phyloP scores from a whole-genome alignment of 176 grass and related monocot genomes.

The Hsuehochloa calcarea region DNA sequence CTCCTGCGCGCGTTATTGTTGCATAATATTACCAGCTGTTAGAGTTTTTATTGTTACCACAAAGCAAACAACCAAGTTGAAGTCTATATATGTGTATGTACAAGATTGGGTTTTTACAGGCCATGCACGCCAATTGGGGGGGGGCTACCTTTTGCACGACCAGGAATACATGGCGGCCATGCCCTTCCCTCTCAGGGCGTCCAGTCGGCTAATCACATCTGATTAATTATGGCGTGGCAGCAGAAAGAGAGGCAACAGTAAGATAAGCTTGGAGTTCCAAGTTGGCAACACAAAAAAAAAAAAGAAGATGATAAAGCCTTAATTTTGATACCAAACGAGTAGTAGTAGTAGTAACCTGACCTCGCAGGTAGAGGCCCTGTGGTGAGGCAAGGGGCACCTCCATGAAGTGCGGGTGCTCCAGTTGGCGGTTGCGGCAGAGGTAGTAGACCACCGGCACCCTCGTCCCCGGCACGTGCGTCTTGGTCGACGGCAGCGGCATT shows the following conservation, averaged over 20 bases:
- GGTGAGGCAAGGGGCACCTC: slow-evolving; percentile 57
- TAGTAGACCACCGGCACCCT: slow-evolving; percentile 79
- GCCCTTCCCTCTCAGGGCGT: slow-evolving; percentile 64
- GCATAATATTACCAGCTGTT: background rate
- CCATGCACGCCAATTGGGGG: background rate
- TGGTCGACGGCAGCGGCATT: slow-evolving; percentile 20
- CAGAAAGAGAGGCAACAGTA: background rate
- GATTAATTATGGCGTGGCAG: background rate
- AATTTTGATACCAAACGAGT: background rate
- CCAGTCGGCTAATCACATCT: slow-evolving; percentile 78
- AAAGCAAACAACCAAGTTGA: background rate
- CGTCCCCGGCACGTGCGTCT: slow-evolving; percentile 23
- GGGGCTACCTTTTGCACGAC: slow-evolving; percentile 85
- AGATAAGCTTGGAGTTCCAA: background rate
- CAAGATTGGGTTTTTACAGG: background rate
- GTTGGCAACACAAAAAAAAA: background rate
- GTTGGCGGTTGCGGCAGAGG: slow-evolving; percentile 64
- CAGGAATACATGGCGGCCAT: slow-evolving; percentile 85
- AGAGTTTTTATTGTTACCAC: background rate
- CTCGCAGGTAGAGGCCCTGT: slow-evolving; percentile 69
- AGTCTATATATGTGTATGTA: too few species aligned
- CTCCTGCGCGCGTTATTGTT: slow-evolving; percentile 34
- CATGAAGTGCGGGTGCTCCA: slow-evolving; percentile 93
- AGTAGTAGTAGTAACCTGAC: too few species aligned
- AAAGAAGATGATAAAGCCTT: background rate